phyloP scores from a whole-genome alignment of 345 rosid genomes.

The Salix exigua region DNA sequence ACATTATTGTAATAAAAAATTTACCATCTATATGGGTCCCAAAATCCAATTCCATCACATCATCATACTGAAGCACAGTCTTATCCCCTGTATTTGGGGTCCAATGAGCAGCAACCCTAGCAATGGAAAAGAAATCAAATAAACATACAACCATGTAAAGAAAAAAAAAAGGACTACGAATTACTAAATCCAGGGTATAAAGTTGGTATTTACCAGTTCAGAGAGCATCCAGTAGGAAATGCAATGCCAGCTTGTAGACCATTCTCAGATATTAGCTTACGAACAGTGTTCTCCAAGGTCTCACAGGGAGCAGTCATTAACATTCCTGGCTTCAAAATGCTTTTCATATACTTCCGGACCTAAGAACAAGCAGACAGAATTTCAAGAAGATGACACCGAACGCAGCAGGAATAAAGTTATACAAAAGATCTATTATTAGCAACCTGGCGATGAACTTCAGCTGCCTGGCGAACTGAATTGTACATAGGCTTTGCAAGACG shows the following conservation, averaged over 20 bases:
- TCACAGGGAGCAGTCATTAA: constrained; percentile 91
- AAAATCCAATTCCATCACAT: too few relatives aligned
- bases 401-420: not conserved
- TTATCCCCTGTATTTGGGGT: too few relatives aligned
- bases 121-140: too few relatives aligned
- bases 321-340: constrained; percentile 88
- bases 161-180: not conserved
- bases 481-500: constrained; percentile 79
- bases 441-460: constrained; percentile 99
- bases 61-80: too few relatives aligned
- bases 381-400: constrained; percentile 7
- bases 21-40: too few relatives aligned
- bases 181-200: not conserved
- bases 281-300: constrained; percentile 69
- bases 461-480: constrained; percentile 90
- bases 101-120: too few relatives aligned
- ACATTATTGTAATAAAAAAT: too few relatives aligned
- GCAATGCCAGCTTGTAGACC: constrained; percentile 98
- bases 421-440: not conserved
- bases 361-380: constrained; percentile 14
- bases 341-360: constrained; percentile 79
- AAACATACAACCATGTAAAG: not conserved
- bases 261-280: constrained; percentile 33
- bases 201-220: constrained; percentile 61
- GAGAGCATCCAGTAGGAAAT: constrained; percentile 97